Evolutionary conservation across 139 green algal genomes (phyloP).

Genomic region (Desmodesmus armatus): DNA sequence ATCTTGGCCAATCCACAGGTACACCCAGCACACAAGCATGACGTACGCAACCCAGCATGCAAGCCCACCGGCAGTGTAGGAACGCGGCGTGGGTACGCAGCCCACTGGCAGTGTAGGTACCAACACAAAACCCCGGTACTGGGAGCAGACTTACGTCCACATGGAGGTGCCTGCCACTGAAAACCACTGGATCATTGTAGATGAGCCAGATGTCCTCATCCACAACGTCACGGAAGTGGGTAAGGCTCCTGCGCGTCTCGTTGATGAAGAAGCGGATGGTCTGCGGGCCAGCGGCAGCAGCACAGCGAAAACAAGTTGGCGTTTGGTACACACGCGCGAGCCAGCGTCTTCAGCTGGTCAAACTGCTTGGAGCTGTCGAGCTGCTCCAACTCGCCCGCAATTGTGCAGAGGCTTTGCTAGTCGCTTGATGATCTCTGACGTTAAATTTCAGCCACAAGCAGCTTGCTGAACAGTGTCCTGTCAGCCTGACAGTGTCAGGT

Average conservation of each 20-base stretch:
- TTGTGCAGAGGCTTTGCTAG: neutral
- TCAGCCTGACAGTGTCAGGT: neutral
- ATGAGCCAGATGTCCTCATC: constrained; percentile 83
- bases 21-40: neutral
- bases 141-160: constrained; percentile 15
- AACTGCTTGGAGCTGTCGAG: too few relatives aligned
- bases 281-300: constrained; percentile 8
- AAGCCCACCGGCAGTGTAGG: neutral
- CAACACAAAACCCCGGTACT: neutral
- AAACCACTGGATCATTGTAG: constrained; percentile 77
- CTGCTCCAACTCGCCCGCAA: too few relatives aligned
- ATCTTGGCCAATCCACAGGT: neutral
- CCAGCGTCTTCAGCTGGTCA: neutral
- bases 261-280: constrained; percentile 77
- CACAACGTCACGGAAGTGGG: constrained; percentile 51
- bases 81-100: neutral
- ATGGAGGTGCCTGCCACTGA: constrained; percentile 63
- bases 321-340: too few relatives aligned
- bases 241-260: constrained; percentile 73
- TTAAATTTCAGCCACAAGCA: too few relatives aligned
- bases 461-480: neutral
- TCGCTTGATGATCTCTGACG: too few relatives aligned
- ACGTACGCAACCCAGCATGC: neutral
- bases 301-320: neutral
- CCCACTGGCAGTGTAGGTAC: neutral